Evolutionary conservation across 2,329 filamentous ascomycete genomes (phyloP).

Genomic region (Setomelanomma holmii): DNA sequence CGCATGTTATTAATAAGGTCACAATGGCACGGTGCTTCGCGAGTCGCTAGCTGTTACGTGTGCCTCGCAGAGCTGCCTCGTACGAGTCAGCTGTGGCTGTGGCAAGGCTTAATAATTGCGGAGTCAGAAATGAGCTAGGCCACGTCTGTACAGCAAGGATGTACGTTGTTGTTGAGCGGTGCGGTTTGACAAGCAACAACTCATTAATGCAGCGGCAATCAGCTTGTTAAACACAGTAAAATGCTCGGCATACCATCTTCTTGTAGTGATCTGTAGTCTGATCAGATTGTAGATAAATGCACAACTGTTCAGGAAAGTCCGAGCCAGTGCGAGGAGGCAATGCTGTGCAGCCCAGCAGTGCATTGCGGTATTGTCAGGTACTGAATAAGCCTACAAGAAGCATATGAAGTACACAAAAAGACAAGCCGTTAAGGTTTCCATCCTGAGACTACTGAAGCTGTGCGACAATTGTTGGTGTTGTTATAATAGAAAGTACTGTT

Average conservation of each 20-base stretch:
- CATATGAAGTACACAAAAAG: not conserved
- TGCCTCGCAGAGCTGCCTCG: not conserved
- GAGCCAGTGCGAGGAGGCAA: no score
- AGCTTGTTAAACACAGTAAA: not conserved
- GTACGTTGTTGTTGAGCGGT: not conserved
- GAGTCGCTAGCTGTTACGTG: not conserved
- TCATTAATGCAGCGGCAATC: constrained; percentile 2
- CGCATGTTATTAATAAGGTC: not conserved
- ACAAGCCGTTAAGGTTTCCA: not conserved
- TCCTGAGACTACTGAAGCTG: not conserved
- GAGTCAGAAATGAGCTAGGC: not conserved
- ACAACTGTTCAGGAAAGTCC: not conserved
- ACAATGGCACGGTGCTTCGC: not conserved
- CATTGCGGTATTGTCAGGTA: no score
- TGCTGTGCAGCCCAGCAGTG: no score
- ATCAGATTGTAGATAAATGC: not conserved
- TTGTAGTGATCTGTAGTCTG: not conserved
- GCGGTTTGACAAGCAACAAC: not conserved
- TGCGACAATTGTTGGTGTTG: no score
- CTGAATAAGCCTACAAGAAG: not conserved
- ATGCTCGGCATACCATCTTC: constrained; percentile 2
- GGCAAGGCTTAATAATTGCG: not conserved
- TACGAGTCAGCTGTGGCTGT: not conserved
- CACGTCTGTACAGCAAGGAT: not conserved
- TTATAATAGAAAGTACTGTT: not conserved